Percentiles rank a stretch among this genome's conserved stretches.
Evolutionary conservation across 805 yeast genomes (phyloP).

Genomic region (Monosporozyma solicola): DNA sequence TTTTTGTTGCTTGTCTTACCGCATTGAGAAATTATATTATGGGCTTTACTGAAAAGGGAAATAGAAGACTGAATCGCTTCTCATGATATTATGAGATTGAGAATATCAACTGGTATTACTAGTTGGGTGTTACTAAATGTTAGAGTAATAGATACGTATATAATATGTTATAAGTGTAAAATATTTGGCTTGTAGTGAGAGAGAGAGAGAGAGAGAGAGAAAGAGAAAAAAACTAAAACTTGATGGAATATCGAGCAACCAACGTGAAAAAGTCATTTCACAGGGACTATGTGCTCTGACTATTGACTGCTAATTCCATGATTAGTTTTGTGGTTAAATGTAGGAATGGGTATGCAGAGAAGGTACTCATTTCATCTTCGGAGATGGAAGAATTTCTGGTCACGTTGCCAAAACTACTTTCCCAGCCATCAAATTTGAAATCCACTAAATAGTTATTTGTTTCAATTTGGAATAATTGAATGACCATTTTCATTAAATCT

Average conservation of each 20-base stretch:
- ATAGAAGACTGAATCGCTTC: not conserved
- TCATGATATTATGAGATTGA: not conserved
- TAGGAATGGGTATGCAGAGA: constrained; percentile 89
- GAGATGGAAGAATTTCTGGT: constrained; percentile 21
- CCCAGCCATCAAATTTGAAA: constrained; percentile 98
- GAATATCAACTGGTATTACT: too few relatives aligned
- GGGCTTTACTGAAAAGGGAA: not conserved
- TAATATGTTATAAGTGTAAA: not conserved
- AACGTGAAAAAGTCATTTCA: too few relatives aligned
- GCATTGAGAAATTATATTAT: not conserved
- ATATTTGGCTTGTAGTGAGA: too few relatives aligned
- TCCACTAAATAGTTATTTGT: constrained; percentile 94
- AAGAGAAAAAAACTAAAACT: not conserved
- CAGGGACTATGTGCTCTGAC: constrained; percentile 40
- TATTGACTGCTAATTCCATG: constrained; percentile 94
- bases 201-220: not conserved
- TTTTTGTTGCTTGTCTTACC: not conserved
- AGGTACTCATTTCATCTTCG: constrained; percentile 75
- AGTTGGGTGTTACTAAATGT: not conserved
- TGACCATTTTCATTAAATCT: constrained; percentile 92
- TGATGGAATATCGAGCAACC: too few relatives aligned
- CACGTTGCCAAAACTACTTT: constrained; percentile 36
- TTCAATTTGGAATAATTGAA: constrained; percentile 89
- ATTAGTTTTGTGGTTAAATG: constrained; percentile 87
- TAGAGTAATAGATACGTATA: not conserved